Evolutionary conservation across 73 alveolate genomes (phyloP).

Genomic region (Symbiodinium pilosum): DNA sequence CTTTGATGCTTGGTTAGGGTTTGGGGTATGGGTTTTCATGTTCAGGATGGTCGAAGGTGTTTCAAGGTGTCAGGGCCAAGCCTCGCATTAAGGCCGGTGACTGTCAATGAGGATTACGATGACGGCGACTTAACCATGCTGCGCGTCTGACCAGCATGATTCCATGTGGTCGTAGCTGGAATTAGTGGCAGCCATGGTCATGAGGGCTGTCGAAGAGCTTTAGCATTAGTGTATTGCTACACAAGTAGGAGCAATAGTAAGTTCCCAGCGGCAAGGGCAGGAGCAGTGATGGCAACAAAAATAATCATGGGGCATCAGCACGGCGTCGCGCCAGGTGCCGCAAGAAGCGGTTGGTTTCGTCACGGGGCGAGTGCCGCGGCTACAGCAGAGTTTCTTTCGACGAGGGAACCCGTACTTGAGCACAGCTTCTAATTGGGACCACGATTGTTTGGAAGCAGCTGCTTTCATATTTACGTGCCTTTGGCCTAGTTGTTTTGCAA

Average conservation of each 20-base stretch:
- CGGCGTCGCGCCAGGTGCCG: slow-evolving; percentile 49
- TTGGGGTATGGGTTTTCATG: no score
- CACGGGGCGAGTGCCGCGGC: slow-evolving; percentile 68
- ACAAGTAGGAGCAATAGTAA: neutral
- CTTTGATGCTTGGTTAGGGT: no score
- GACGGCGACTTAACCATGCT: slow-evolving; percentile 92
- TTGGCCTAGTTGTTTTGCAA: no score
- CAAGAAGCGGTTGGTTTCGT: slow-evolving; percentile 94
- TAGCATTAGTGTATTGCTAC: neutral
- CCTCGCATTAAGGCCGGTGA: slow-evolving; percentile 47
- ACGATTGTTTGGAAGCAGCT: no score
- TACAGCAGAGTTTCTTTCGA: neutral
- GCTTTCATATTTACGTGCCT: no score
- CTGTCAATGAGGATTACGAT: slow-evolving; percentile 82
- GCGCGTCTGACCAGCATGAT: slow-evolving; percentile 1
- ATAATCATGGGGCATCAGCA: neutral
- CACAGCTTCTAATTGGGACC: no score
- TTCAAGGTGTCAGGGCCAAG: no score
- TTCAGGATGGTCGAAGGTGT: no score
- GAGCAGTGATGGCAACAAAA: neutral
- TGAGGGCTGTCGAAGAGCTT: neutral
- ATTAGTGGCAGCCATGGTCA: no score
- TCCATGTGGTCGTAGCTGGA: neutral
- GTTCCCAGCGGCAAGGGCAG: no score
- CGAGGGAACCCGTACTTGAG: neutral